Evolutionary conservation across 2,329 filamentous ascomycete species (phyloP).

Genomic region (Fusarium marasasianum): DNA sequence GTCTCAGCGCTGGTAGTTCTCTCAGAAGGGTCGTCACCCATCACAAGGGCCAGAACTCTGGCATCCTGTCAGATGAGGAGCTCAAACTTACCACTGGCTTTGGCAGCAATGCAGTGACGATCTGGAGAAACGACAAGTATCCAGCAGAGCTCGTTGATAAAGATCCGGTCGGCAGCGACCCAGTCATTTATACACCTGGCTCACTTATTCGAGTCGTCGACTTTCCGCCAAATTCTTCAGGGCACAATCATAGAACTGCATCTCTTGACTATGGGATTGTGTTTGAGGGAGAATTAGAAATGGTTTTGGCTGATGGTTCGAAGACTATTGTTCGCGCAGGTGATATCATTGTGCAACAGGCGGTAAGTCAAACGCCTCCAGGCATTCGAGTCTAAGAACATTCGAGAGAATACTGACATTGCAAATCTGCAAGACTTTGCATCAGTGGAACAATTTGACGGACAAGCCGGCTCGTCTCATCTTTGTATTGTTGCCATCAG

Average conservation of each 20-base stretch:
- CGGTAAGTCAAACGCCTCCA: neutral
- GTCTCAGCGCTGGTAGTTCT: neutral
- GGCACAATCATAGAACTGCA: neutral
- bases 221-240: neutral
- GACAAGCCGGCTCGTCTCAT: neutral
- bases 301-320: neutral
- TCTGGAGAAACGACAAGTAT: neutral
- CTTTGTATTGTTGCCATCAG: neutral
- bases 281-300: neutral
- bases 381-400: too few species aligned
- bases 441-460: neutral
- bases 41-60: neutral
- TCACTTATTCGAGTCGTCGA: neutral
- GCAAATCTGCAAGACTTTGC: neutral
- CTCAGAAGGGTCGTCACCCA: neutral
- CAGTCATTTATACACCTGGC: neutral
- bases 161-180: neutral
- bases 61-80: neutral
- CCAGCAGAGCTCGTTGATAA: neutral
- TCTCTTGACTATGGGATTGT: constrained; percentile 4
- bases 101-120: neutral
- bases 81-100: neutral
- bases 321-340: neutral
- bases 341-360: neutral
- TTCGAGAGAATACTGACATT: neutral